Base-by-base conservation (phyloP, 2,329 filamentous ascomycete genomes). In the Alternaria brassicicola region DNA sequence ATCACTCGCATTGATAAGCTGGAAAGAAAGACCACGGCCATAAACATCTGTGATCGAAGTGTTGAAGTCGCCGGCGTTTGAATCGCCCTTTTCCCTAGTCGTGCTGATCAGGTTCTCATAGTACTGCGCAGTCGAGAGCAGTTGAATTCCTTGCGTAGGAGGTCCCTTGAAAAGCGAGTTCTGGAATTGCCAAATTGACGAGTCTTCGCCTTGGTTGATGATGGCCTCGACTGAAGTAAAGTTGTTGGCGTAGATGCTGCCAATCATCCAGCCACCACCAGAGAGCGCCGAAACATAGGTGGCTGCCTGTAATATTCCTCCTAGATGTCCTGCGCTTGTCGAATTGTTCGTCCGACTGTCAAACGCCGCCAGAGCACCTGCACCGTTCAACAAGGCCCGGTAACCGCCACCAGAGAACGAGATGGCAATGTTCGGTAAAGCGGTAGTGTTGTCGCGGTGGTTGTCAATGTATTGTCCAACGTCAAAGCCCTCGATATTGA, bases 41-140 rank as follows among this genome's bases (percentile, higher is more conserved):
- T 93, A 96, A 76, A 92, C 92, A 79, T 97, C 93, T 0, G 93
- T 97, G 56, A 97, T 83, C 8, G 91, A 90, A 3, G 85, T 86
- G 23, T 77, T 73, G 76, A 84, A 94, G 1, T 55, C 35, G 71
- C 83, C 93, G 8, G 65, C 65, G 0, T 87, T 86, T 15, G 88
- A 89, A 57, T 88, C 76, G 1, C 72, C 68, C 78, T 94, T 95
- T 4, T 74, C 80, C 0, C 80, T 64, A 1, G 93, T 89, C 13
- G 85, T 81, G 10, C 84, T 76, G 6, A 79, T 71, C 15, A 94
- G 76, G 26, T 87, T 80, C 3, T 77, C 77, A 70, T 86, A 93
- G 75, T 94, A 93, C 26, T 84, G 78, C 2, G 81, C 82, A 2
- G 83, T 84, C 61, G 80, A 79, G 15, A 89, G 72, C 7, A 88